phyloP scores from a whole-genome alignment of 164 flowering plant genomes.

The Magnolia changhungtana region DNA sequence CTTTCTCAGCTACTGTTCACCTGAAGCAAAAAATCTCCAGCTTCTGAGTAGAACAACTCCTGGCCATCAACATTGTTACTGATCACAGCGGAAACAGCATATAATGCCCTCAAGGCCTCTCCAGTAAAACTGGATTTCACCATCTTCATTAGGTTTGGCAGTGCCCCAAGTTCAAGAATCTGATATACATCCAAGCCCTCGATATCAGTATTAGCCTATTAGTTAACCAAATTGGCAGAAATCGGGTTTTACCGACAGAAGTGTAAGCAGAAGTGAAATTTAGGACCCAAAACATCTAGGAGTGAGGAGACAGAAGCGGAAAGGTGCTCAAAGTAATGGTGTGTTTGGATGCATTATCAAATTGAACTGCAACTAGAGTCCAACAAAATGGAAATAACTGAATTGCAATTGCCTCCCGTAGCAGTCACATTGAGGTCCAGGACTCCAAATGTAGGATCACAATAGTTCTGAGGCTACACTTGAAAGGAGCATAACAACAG shows the following conservation, averaged over 20 bases:
- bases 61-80: constrained; percentile 69
- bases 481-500: too few relatives aligned
- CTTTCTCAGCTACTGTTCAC: constrained; percentile 24
- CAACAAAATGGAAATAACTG: too few relatives aligned
- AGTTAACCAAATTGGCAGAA: background rate
- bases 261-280: background rate
- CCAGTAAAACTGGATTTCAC: constrained; percentile 56
- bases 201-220: background rate
- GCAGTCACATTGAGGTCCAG: too few relatives aligned
- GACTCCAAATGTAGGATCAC: too few relatives aligned
- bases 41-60: constrained; percentile 57
- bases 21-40: constrained; percentile 74
- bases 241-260: background rate
- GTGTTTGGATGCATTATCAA: background rate
- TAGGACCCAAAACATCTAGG: background rate
- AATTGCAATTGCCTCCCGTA: too few relatives aligned
- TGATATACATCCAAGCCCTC: constrained; percentile 18
- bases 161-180: constrained; percentile 68
- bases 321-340: background rate
- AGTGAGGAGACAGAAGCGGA: background rate
- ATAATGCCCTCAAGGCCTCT: constrained; percentile 79
- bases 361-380: too few relatives aligned
- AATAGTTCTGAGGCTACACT: too few relatives aligned
- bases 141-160: constrained; percentile 65
- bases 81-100: constrained; percentile 83